Evolutionary conservation across 2,329 filamentous ascomycete species (phyloP).

Genomic region (Aspergillus sp.): DNA sequence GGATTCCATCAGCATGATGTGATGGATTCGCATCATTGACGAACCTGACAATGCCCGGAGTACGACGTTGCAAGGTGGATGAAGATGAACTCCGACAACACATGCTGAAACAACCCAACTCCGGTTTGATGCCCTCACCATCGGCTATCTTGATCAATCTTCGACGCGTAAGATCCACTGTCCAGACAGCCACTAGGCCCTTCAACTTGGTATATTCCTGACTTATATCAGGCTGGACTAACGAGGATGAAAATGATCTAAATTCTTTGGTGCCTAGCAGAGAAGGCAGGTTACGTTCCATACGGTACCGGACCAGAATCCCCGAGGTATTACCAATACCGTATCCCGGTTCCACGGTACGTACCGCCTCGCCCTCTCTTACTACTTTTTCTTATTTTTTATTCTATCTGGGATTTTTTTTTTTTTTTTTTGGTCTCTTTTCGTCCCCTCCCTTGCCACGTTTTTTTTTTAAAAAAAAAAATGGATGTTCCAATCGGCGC

Average conservation of each 20-base stretch:
- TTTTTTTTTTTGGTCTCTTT: constrained; percentile 2
- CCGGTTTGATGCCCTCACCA: too few species aligned
- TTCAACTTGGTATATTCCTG: too few species aligned
- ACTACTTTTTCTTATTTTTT: not conserved
- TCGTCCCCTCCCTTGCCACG: constrained; percentile 22
- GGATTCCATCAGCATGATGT: not conserved
- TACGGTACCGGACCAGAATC: constrained; percentile 11
- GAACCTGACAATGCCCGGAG: not conserved
- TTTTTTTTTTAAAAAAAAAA: constrained; percentile 16
- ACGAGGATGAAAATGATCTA: not conserved
- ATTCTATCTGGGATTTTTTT: not conserved
- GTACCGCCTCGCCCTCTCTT: not conserved
- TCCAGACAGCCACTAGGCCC: too few species aligned
- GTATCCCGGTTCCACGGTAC: constrained; percentile 8
- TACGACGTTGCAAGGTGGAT: not conserved
- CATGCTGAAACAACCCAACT: not conserved
- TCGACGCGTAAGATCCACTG: too few species aligned
- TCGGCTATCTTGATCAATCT: too few species aligned
- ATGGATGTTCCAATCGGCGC: constrained; percentile 24
- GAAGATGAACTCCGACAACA: not conserved
- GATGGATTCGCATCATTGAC: not conserved
- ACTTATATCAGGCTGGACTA: too few species aligned
- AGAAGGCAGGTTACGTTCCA: constrained; percentile 4
- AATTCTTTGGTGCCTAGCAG: not conserved
- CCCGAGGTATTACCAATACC: constrained; percentile 8